phyloP scores from a whole-genome alignment of 441 rosid species.

The Arabidopsis lyrata region DNA sequence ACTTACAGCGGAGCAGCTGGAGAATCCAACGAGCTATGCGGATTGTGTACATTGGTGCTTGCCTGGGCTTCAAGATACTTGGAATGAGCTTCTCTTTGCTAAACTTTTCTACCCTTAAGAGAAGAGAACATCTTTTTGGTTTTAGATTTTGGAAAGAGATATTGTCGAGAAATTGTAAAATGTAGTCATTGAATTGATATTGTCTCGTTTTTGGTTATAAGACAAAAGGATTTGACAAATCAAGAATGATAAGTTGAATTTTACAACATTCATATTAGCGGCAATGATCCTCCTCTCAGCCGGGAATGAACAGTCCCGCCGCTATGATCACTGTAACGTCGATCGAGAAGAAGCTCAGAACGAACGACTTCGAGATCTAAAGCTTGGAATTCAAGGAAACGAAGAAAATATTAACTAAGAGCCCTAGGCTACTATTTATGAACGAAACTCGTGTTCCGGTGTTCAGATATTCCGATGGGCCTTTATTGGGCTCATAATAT shows the following conservation, averaged over 20 bases:
- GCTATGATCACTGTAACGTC: no score
- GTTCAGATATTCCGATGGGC: no score
- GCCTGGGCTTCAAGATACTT: slow-evolving; percentile 97
- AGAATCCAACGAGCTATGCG: slow-evolving; percentile 80
- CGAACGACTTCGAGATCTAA: no score
- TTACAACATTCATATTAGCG: no score
- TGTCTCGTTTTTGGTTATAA: slow-evolving; percentile 7
- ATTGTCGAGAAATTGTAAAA: slow-evolving; percentile 14
- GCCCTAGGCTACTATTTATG: no score
- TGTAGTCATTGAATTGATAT: slow-evolving; percentile 25
- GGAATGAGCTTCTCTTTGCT: slow-evolving; percentile 89
- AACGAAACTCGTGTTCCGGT: no score
- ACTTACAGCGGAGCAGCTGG: slow-evolving; percentile 69
- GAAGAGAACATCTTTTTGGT: not conserved
- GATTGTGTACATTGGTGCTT: slow-evolving; percentile 96
- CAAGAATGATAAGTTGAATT: not conserved
- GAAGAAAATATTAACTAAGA: no score
- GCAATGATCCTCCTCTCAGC: no score
- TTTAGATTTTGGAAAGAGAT: slow-evolving; percentile 9
- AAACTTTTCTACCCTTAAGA: slow-evolving; percentile 74
- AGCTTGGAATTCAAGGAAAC: no score
- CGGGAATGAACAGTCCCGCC: no score
- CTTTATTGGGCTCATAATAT: no score
- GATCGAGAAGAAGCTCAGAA: no score
- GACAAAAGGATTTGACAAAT: slow-evolving; percentile 1